phyloP scores from a whole-genome alignment of 768 basidiomycete species.

The Antrodiella citrinella region DNA sequence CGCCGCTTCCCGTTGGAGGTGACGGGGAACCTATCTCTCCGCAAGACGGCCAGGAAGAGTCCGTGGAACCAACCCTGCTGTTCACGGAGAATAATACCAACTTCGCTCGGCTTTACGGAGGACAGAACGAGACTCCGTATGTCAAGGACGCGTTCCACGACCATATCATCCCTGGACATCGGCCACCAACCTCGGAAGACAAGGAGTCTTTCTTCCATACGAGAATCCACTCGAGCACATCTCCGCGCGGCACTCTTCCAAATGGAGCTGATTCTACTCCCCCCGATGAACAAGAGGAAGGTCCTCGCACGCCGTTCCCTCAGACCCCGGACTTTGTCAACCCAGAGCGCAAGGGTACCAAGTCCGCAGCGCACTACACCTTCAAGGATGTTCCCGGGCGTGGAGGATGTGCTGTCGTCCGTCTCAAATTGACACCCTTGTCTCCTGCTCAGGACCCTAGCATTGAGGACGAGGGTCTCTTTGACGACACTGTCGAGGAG shows the following conservation, averaged over 20 bases:
- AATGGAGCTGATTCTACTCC: constrained; percentile 24
- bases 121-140: constrained; percentile 71
- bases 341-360: constrained; percentile 82
- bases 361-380: constrained; percentile 85
- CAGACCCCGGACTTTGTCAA: constrained; percentile 60
- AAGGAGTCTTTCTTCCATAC: constrained; percentile 33
- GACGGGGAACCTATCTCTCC: constrained; percentile 41
- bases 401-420: constrained; percentile 92
- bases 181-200: constrained; percentile 45
- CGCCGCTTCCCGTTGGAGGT: constrained; percentile 82
- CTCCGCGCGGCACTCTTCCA: constrained; percentile 6
- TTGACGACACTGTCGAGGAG: constrained; percentile 87
- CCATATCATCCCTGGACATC: constrained; percentile 85
- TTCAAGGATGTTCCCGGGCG: constrained; percentile 82
- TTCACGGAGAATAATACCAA: constrained; percentile 99
- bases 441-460: constrained; percentile 69
- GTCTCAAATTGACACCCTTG: constrained; percentile 82
- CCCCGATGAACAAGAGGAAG: constrained; percentile 32
- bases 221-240: constrained; percentile 32
- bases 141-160: constrained; percentile 99
- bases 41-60: constrained; percentile 42
- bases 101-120: constrained; percentile 84
- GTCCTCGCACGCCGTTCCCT: constrained; percentile 56
- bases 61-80: constrained; percentile 75
- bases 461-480: constrained; percentile 79